These are phyloP conservation scores for Verticillium nubilum DNA, from an alignment of 2,329 filamentous ascomycete species.

Conservation along the genomic window DNA sequence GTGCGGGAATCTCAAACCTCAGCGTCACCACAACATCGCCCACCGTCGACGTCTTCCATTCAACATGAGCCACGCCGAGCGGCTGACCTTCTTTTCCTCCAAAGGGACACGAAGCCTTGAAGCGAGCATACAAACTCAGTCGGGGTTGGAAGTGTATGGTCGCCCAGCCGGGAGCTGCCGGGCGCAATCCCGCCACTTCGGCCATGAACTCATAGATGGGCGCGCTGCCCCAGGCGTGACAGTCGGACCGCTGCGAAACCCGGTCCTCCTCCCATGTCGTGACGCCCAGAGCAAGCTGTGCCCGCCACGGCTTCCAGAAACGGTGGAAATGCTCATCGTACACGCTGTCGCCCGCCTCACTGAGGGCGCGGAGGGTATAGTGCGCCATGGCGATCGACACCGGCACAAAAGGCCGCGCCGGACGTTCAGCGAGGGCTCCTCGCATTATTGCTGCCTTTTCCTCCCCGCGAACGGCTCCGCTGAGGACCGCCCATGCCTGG, in stretches of 20 bases:
- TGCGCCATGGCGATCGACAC: conserved; percentile 11
- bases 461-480: conserved; percentile 17
- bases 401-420: neutral
- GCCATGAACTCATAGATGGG: conserved; percentile 14
- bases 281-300: conserved; percentile 6
- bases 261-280: conserved; percentile 15
- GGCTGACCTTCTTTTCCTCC: no score
- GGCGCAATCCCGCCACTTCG: conserved; percentile 10
- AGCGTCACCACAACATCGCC: neutral
- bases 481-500: conserved; percentile 28
- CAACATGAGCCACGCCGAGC: neutral
- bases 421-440: conserved; percentile 1
- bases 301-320: conserved; percentile 12
- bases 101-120: neutral
- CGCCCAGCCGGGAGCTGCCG: conserved; percentile 7
- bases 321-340: conserved; percentile 10
- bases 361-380: conserved; percentile 11
- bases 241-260: conserved; percentile 13
- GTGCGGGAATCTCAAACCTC: neutral
- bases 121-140: neutral
- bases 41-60: neutral
- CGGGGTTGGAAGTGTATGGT: conserved; percentile 8
- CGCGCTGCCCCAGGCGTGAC: conserved; percentile 15
- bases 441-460: conserved; percentile 2
- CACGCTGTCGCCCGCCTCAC: neutral